phyloP scores from a whole-genome alignment of 306 rosid species.

The Alnus glutinosa region DNA sequence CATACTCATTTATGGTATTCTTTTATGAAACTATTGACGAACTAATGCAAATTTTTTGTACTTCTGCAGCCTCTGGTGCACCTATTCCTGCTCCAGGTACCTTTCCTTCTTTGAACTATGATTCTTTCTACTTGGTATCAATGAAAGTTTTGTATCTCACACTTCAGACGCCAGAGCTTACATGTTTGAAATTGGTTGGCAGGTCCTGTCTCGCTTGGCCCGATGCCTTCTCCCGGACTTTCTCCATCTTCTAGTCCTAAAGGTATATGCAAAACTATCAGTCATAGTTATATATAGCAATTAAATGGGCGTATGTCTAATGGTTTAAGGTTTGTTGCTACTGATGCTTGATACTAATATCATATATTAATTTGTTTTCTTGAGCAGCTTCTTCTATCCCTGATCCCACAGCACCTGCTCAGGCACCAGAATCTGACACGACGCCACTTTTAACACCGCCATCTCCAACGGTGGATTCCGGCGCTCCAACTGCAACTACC shows the following conservation, averaged over 20 bases:
- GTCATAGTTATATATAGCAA: too few species aligned
- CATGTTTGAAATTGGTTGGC: conserved; percentile 16
- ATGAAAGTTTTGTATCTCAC: not conserved
- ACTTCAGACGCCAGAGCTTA: not conserved
- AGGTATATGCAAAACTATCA: conserved; percentile 39
- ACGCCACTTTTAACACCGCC: conserved; percentile 35
- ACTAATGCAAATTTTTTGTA: not conserved
- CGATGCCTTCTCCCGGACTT: conserved; percentile 54
- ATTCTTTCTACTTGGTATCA: not conserved
- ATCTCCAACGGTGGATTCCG: conserved; percentile 47
- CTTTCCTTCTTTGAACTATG: not conserved
- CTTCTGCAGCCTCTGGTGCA: conserved; percentile 56
- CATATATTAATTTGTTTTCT: conserved; percentile 6
- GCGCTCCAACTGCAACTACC: conserved; percentile 45
- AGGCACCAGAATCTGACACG: conserved; percentile 55
- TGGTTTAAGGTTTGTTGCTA: conserved; percentile 7
- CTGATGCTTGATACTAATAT: conserved; percentile 14
- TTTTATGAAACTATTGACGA: not conserved
- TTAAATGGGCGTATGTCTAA: not conserved
- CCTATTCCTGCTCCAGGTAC: conserved; percentile 83
- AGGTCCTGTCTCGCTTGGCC: conserved; percentile 60
- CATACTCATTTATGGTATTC: not conserved
- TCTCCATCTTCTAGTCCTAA: conserved; percentile 57
- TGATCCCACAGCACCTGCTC: conserved; percentile 49
- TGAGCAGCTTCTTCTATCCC: conserved; percentile 53